Conservation (phyloP, 768 basidiomycete species). For the Auriscalpium orientale region DNA sequence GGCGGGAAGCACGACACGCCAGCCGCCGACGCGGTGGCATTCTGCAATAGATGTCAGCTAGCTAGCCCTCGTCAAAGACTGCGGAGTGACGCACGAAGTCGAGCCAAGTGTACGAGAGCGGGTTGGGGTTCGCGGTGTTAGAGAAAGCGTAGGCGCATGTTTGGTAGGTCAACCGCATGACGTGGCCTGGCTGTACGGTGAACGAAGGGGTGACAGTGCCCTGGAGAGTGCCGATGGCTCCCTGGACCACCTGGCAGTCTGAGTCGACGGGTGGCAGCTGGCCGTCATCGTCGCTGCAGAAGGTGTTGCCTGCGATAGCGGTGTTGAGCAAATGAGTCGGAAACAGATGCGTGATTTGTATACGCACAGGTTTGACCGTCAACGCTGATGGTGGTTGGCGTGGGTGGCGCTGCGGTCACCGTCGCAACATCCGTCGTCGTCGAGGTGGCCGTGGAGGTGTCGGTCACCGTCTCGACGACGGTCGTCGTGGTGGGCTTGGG, state of each 20-base stretch:
- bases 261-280: neutral
- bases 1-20: neutral
- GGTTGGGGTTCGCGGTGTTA: neutral
- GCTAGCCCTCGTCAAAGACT: too few species aligned
- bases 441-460: too few species aligned
- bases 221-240: neutral
- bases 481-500: too few species aligned
- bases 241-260: neutral
- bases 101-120: neutral
- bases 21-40: neutral
- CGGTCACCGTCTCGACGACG: too few species aligned
- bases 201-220: neutral
- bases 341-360: too few species aligned
- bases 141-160: neutral
- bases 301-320: neutral
- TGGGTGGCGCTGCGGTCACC: too few species aligned
- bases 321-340: too few species aligned
- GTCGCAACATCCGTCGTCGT: too few species aligned
- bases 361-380: too few species aligned
- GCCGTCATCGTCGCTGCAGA: neutral
- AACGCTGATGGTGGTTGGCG: too few species aligned
- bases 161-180: neutral
- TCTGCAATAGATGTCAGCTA: neutral
- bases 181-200: neutral
- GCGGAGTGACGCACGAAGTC: neutral